phyloP scores from a whole-genome alignment of 2,329 filamentous ascomycete genomes.

The Neonectria hederae region DNA sequence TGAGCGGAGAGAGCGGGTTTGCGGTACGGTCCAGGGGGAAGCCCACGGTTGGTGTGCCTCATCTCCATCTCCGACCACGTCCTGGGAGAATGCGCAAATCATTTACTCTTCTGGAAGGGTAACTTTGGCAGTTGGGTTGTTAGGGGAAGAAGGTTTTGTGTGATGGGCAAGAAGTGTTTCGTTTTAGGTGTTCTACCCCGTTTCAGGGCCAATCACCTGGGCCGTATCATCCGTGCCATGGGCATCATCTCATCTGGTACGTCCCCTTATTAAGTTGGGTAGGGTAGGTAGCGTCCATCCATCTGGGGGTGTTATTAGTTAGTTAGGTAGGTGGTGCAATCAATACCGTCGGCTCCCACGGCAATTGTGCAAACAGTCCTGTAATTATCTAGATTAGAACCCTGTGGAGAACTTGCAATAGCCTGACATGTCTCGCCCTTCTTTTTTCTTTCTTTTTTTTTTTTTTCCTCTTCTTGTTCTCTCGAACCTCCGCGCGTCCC shows the following conservation, averaged over 20 bases:
- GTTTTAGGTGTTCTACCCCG: conserved; percentile 14
- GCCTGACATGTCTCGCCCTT: neutral
- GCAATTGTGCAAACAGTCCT: neutral
- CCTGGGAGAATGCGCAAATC: neutral
- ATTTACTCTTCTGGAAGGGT: neutral
- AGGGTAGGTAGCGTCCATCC: no score
- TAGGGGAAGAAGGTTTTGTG: neutral
- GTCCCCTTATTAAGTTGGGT: no score
- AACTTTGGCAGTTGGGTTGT: no score
- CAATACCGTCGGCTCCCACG: neutral
- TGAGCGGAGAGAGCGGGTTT: neutral
- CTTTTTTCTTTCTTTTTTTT: no score
- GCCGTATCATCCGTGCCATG: conserved; percentile 7
- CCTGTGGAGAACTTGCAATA: neutral
- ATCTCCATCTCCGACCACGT: neutral
- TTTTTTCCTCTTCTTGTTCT: neutral
- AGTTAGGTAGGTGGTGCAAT: no score
- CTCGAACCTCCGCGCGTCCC: neutral
- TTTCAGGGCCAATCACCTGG: conserved; percentile 3
- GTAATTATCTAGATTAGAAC: neutral
- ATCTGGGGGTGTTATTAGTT: no score
- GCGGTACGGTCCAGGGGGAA: neutral
- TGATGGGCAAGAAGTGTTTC: conserved; percentile 5
- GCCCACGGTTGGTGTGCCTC: neutral
- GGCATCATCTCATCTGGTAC: neutral